Evolutionary conservation across 345 rosid species (phyloP), one percentile per base, ranked within the genome.

Genomic region (Erysimum cheiranthoides): DNA sequence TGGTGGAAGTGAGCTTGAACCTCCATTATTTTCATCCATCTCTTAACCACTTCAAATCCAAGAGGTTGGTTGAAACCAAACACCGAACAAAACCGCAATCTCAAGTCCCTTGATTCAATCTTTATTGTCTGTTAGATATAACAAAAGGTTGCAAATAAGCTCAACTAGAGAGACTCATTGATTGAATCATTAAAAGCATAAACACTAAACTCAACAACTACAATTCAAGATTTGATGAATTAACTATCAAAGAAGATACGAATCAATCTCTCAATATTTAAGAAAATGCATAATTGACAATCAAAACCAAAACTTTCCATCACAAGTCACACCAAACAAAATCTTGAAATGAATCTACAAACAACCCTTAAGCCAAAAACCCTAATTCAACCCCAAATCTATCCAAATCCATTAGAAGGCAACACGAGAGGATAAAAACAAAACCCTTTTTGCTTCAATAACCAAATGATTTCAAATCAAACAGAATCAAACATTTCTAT

Each of bases 11-110:
- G 94, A 87, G 78, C 71, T 87, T 66, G 93, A 82, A 70, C 81
- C 79, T 31, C 87, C 92, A 74, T 79, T 92, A n/a, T 72, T 73
- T 14, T 91, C 99, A 70, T 91, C 96, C 98, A 93, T 95, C 58
- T 52, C 52, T 46, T 52, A n/a, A 57, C 46, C 11, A 52, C 36
- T 39, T 50, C 62, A 18, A 66, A 36, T 65, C 49, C 71, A 12
- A 28, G 3, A 25, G 0, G 38, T 34, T 18, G 5, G n/a, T n/a
- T n/a, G 1, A 31, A 10, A 66, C 62, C 45, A 52, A 42, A 63
- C 62, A n/a, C 63, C 21, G 54, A 40, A 30, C 21, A 43, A 7
- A 31, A 21, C 70, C 6, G 18, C n/a, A 51, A 21, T 60, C 47
- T 10, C n/a, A 61, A 14, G 3, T 42, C 39, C 66, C 32, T 74